These are phyloP conservation scores for Cercospora sp. DNA, from an alignment of 2,329 filamentous ascomycete species.

Conservation along the genomic window DNA sequence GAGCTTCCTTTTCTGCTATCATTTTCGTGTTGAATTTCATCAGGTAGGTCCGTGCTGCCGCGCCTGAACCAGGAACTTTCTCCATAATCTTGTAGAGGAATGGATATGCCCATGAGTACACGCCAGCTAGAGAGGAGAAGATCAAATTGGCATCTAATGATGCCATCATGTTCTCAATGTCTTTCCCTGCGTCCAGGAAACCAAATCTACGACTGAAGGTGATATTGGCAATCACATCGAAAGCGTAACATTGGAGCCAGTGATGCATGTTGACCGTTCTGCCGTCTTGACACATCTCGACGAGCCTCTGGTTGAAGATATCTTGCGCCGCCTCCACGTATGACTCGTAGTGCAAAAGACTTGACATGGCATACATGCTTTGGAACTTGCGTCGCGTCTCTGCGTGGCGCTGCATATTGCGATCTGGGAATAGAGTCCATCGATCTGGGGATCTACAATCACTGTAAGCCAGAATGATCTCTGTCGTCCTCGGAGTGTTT, in stretches of 20 bases:
- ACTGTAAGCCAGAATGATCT: not conserved
- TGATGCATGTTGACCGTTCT: constrained; percentile 26
- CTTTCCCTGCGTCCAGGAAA: constrained; percentile 42
- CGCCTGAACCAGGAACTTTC: constrained; percentile 21
- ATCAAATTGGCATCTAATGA: constrained; percentile 19
- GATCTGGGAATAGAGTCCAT: constrained; percentile 25
- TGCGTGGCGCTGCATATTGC: constrained; percentile 25
- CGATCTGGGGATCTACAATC: constrained; percentile 11
- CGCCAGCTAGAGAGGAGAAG: constrained; percentile 21
- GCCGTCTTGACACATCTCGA: constrained; percentile 19
- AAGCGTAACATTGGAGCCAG: constrained; percentile 41
- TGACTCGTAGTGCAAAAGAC: constrained; percentile 28
- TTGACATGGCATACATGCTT: constrained; percentile 31
- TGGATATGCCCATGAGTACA: constrained; percentile 26
- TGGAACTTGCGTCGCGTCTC: constrained; percentile 27
- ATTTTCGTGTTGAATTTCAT: constrained; percentile 19
- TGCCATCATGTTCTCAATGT: constrained; percentile 32
- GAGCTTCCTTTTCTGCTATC: constrained; percentile 15
- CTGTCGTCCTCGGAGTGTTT: not conserved
- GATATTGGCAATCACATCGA: constrained; percentile 45
- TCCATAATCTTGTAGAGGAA: constrained; percentile 21
- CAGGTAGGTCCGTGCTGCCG: constrained; percentile 20
- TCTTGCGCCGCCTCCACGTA: constrained; percentile 26
- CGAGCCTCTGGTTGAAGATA: constrained; percentile 22
- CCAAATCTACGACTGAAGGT: constrained; percentile 41